Base-by-base conservation (phyloP, 148 eudicot genomes). In the Persicaria tinctoria region DNA sequence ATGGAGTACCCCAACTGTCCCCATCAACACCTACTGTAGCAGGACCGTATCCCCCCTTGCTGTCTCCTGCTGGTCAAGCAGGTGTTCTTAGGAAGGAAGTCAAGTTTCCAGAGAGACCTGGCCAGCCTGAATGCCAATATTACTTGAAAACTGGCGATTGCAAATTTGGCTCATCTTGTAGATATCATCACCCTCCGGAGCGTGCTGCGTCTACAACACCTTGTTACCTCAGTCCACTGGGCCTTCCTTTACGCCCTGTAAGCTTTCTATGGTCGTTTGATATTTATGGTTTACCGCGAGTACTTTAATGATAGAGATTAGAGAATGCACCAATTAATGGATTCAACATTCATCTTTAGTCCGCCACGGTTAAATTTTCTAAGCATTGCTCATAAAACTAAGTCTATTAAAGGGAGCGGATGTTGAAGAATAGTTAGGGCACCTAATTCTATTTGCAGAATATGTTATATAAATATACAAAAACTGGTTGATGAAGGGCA, bases 211-310 rank as follows among this genome's bases (percentile, higher is more conserved):
- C 88, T 11, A 79, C 79, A 81, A 73, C 84, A 44, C 84, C 86
- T 62, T 86, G 83, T 79, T 78, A 84, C 71, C 87, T 93, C 57
- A 92, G 89, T 75, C 89, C 86, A 27, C 68, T 87, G 60, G 97
- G 97, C 57, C 86, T 89, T 48, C 97, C 97, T 77, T 83, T 93
- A 18, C 98, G 98, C 74, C 94, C 89, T 81, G 98, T 93, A 87
- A 85, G 91, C 76, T 70, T 78, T 6, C 44, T 50, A 41, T 45
- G 5, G 41, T 20, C 20, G 2, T 48, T 72, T 72, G 5, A n/a
- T 72, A 3, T 48, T 51, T 72, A 32, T 72, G 20, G 14, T 6
- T 72, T 72, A 14, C 16, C 13, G n/a, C 8, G 68, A 18, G 14
- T 69, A 3, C 6, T 69, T 69, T 69, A 13, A 16, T 64, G 10